Evolutionary conservation across 2,329 filamentous ascomycete species (phyloP).

Genomic region (Aspergillus hortae): DNA sequence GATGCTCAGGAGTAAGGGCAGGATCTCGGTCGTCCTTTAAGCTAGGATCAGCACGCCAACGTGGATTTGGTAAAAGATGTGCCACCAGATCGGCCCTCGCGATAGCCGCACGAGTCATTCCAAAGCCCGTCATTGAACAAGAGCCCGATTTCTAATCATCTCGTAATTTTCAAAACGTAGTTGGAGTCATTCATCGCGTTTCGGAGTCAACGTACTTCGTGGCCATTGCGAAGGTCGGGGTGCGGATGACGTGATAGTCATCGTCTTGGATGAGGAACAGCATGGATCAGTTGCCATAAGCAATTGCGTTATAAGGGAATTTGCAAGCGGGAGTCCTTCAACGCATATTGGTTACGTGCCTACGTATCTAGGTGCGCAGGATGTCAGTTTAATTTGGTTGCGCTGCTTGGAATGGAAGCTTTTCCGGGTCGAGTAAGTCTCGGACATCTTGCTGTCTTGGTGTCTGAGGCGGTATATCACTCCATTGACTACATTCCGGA

Average conservation of each 20-base stretch:
- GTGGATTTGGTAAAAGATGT: neutral
- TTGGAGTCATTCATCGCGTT: neutral
- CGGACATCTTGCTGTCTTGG: too few species aligned
- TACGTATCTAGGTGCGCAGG: too few species aligned
- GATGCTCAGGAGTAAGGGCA: neutral
- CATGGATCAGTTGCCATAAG: too few species aligned
- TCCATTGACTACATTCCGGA: too few species aligned
- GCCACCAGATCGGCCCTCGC: neutral
- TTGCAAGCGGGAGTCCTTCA: too few species aligned
- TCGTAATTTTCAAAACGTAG: slow-evolving; percentile 10
- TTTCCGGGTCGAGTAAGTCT: too few species aligned
- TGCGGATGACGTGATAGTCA: slow-evolving; percentile 28
- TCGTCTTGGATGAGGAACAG: neutral
- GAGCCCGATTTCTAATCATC: neutral
- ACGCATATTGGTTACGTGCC: too few species aligned
- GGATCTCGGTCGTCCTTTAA: neutral
- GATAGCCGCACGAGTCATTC: neutral
- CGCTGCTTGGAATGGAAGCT: too few species aligned
- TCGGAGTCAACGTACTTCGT: neutral
- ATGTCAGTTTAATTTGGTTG: too few species aligned
- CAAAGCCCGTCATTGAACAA: neutral
- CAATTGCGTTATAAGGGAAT: too few species aligned
- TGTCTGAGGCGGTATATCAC: too few species aligned
- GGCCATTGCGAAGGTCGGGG: slow-evolving; percentile 31
- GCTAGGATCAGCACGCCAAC: neutral